These are phyloP conservation scores for Candida hispaniensis DNA, from an alignment of 805 yeast species.

Conservation along the genomic window DNA sequence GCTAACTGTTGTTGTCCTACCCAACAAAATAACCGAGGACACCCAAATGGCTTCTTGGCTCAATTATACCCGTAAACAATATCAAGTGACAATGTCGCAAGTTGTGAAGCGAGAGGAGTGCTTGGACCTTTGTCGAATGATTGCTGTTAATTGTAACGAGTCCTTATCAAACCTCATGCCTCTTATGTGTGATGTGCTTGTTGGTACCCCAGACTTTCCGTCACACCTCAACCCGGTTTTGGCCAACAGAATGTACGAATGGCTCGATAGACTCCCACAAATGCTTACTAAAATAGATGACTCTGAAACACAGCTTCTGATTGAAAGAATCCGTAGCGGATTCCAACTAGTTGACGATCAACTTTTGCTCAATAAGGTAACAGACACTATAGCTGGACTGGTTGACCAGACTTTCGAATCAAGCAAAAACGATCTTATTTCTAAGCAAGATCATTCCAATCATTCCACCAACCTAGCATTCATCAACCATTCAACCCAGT, in stretches of 20 bases:
- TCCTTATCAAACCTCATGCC: conserved; percentile 4
- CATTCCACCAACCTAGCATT: background rate
- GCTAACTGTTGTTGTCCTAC: conserved; percentile 18
- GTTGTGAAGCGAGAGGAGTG: conserved; percentile 7
- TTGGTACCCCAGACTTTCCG: conserved; percentile 11
- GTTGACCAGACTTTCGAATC: conserved; percentile 1
- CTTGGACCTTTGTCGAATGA: conserved; percentile 2
- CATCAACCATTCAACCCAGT: conserved; percentile 7
- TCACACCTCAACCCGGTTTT: conserved; percentile 15
- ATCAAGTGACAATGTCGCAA: conserved; percentile 34
- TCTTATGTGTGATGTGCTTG: conserved; percentile 3
- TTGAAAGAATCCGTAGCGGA: too few relatives aligned
- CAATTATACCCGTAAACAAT: conserved; percentile 42
- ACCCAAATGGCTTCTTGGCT: conserved; percentile 44
- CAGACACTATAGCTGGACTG: background rate
- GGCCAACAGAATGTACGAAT: conserved; percentile 21
- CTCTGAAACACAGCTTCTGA: conserved; percentile 13
- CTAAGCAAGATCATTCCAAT: too few relatives aligned
- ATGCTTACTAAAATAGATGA: conserved; percentile 24
- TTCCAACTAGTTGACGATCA: conserved; percentile 6
- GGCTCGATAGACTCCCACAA: conserved; percentile 26
- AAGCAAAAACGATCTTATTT: background rate
- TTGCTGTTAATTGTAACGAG: too few relatives aligned
- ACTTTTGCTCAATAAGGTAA: conserved; percentile 5
- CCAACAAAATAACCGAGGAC: conserved; percentile 20